These are phyloP conservation scores for Dittrichia graveolens DNA, from an alignment of 129 eudicot species.

Conservation along the genomic window DNA sequence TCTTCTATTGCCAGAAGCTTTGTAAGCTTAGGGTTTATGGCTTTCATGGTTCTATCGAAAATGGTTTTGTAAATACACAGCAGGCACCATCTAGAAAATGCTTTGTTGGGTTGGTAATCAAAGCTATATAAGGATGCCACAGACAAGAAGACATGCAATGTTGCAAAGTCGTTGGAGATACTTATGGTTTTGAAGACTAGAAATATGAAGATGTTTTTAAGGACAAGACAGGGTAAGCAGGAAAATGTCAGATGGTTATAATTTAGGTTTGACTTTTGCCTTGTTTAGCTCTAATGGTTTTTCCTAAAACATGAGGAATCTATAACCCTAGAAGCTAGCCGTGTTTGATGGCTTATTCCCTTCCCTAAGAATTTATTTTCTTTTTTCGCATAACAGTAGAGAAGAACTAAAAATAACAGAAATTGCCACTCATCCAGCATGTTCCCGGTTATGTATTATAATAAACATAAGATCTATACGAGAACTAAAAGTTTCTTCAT, in stretches of 20 bases:
- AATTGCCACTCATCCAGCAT: slow-evolving; percentile 8
- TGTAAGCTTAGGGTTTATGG: too few species aligned
- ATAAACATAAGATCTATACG: neutral
- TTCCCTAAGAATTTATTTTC: neutral
- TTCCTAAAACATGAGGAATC: slow-evolving; percentile 1
- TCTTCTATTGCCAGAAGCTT: too few species aligned
- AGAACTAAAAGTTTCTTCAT: too few species aligned
- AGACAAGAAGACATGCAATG: neutral
- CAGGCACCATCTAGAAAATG: too few species aligned
- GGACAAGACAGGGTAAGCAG: neutral
- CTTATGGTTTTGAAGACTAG: slow-evolving; percentile 8
- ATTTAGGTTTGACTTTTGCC: neutral
- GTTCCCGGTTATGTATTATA: slow-evolving; percentile 9
- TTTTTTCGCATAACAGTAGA: neutral
- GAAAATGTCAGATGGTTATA: neutral
- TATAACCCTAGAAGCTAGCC: neutral
- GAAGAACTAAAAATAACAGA: slow-evolving; percentile 9
- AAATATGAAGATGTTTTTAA: neutral
- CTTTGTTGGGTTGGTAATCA: neutral
- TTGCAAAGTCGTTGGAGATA: neutral
- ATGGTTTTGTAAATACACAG: too few species aligned
- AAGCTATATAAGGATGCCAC: slow-evolving; percentile 7
- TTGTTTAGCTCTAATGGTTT: neutral
- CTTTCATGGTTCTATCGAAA: too few species aligned
- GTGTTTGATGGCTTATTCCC: neutral